phyloP scores from a whole-genome alignment of 2,329 filamentous ascomycete genomes.

The Samsoniella hepiali region DNA sequence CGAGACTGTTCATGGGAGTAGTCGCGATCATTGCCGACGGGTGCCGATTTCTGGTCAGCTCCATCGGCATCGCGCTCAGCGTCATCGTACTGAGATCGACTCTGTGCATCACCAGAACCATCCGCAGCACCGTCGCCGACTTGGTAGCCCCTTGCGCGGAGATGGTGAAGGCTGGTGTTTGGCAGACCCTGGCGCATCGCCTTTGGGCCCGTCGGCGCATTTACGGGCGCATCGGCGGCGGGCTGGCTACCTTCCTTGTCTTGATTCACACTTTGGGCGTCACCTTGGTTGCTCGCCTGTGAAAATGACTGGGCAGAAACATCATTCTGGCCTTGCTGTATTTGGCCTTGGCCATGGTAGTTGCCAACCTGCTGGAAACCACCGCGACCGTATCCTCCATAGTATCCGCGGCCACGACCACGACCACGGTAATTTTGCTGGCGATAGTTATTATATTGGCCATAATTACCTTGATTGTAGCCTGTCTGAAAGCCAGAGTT shows the following conservation, averaged over 20 bases:
- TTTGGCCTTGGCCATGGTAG: constrained; percentile 35
- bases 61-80: constrained; percentile 20
- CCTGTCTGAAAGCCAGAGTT: constrained; percentile 75
- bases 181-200: constrained; percentile 88
- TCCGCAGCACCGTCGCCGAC: constrained; percentile 32
- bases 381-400: constrained; percentile 54
- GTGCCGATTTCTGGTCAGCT: constrained; percentile 18
- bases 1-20: constrained; percentile 35
- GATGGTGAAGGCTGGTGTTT: constrained; percentile 71
- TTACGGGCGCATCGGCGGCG: constrained; percentile 44
- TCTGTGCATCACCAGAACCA: constrained; percentile 14
- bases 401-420: constrained; percentile 63
- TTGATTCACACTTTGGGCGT: constrained; percentile 11
- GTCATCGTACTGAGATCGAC: constrained; percentile 22
- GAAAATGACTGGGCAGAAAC: neutral
- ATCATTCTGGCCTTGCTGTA: constrained; percentile 19
- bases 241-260: constrained; percentile 13
- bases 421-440: constrained; percentile 63
- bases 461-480: constrained; percentile 82
- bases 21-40: constrained; percentile 22
- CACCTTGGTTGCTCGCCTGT: constrained; percentile 28
- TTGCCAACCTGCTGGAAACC: constrained; percentile 46
- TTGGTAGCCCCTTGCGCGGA: constrained; percentile 53
- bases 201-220: constrained; percentile 87
- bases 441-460: constrained; percentile 76